Base-by-base conservation (phyloP, 495 filamentous ascomycete genomes). In the Aspergillus steynii region DNA sequence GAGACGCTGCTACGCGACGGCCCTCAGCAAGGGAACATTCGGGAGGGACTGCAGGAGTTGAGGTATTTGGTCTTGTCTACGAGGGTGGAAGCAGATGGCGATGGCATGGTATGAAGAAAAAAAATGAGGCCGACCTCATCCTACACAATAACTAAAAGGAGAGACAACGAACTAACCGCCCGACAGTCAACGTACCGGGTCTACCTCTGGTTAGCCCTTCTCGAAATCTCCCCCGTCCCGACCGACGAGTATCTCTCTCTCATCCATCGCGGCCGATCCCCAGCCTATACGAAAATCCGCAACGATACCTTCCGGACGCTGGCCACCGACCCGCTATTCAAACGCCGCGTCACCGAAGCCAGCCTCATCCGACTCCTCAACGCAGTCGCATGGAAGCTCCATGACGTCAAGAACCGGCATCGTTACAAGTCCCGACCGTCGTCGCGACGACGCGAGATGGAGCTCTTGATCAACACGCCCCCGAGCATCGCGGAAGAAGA, bases 231-330 rank as follows among this genome's bases (percentile, higher is more conserved):
- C 7, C 86, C 96, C 15, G 77, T 97, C 57, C 81, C 85, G 27
- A 96, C 96, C 60, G 89, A 96, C 68, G 80, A 86, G 54, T 98
- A 99, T 70, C 89, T 98, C 59, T 82, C 86, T 57, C 86, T 99
- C 26, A 89, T 98, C 61, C 92, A 95, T 67, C 93, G 94, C 57
- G 93, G 93, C 53, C 88, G 94, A 10, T 97, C 93, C 1, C 93
- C 93, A 2, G 93, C 92, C 14, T 96, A 99, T 73, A 85, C 90
- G 50, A 99, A 99, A 74, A 99, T 99, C 69, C 90, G 92, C 67
- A 96, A 99, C 66, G 95, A 99, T 71, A 96, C 95, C 29, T 98
- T 97, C 70, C 92, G 95, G 64, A 99, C 95, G 0, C 77, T 99
- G 8, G 92, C 93, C 8, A 97, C 93, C 31, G 94, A 99, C 68